phyloP scores from a whole-genome alignment of 192 early-diverging fungal species.

The Mortierella claussenii region DNA sequence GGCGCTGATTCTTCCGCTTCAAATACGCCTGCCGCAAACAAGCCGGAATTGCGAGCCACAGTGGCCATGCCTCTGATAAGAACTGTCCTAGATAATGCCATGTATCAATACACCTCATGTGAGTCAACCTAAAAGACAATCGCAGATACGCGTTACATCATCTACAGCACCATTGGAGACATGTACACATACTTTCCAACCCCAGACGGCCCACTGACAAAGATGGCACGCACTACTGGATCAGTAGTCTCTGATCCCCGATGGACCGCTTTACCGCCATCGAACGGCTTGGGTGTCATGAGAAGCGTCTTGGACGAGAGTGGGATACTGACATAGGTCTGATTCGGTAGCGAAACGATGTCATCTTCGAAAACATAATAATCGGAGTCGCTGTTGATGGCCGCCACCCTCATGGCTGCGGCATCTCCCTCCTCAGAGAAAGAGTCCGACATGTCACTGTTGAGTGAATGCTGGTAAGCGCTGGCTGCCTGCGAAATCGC shows the following conservation, averaged over 20 bases:
- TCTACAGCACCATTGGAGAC: too few species aligned
- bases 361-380: constrained; percentile 43
- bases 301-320: constrained; percentile 36
- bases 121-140: background rate
- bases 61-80: constrained; percentile 41
- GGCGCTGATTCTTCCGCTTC: constrained; percentile 31
- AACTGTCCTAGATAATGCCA: constrained; percentile 12
- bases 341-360: constrained; percentile 32
- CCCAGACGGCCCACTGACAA: constrained; percentile 44
- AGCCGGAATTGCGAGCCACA: constrained; percentile 36
- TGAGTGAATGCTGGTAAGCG: constrained; percentile 36
- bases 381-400: constrained; percentile 28
- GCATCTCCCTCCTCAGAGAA: constrained; percentile 6
- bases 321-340: constrained; percentile 19
- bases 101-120: background rate
- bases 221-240: constrained; percentile 37
- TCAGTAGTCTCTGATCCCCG: constrained; percentile 21
- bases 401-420: background rate
- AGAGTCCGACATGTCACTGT: constrained; percentile 1
- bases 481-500: constrained; percentile 35
- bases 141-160: too few species aligned
- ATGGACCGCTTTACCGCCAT: constrained; percentile 28
- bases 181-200: constrained; percentile 42
- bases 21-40: constrained; percentile 43
- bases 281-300: constrained; percentile 37